Evolutionary conservation across 805 yeast species (phyloP).

Genomic region (Kodamaea neixiangensis): DNA sequence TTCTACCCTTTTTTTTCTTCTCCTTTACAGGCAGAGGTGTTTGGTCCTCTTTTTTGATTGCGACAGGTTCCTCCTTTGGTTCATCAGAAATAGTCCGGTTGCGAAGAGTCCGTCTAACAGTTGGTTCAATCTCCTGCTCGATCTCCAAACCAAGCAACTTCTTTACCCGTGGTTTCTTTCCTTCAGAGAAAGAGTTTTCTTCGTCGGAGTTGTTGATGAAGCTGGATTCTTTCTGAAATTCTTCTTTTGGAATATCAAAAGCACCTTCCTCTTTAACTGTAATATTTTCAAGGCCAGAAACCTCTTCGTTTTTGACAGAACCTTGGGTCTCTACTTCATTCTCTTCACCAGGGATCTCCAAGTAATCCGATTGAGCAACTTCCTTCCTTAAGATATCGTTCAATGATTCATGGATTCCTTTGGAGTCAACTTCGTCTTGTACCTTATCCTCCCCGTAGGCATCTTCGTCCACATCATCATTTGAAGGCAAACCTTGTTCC

Average conservation of each 20-base stretch:
- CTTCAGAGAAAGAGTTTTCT: neutral
- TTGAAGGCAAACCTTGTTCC: neutral
- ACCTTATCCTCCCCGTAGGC: neutral
- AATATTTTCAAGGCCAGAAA: neutral
- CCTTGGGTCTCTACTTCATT: neutral
- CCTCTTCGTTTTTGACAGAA: neutral
- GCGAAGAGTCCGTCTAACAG: neutral
- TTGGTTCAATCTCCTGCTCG: neutral
- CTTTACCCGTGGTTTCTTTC: constrained; percentile 1
- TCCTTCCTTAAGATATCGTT: neutral
- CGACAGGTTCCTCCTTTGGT: neutral
- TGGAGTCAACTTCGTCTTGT: neutral
- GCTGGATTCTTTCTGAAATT: neutral
- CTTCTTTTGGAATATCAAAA: neutral
- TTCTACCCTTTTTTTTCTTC: neutral
- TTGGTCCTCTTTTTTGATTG: neutral
- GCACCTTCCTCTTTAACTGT: neutral
- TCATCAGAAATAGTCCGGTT: neutral
- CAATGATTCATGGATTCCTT: neutral
- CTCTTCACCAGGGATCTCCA: neutral
- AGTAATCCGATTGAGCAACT: neutral
- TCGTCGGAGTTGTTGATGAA: constrained; percentile 8
- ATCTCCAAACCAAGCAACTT: constrained; percentile 6
- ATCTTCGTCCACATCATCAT: neutral
- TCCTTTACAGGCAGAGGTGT: neutral